Conservation (phyloP, 176 grass and related monocot genomes). For the Saccharum spontaneum region DNA sequence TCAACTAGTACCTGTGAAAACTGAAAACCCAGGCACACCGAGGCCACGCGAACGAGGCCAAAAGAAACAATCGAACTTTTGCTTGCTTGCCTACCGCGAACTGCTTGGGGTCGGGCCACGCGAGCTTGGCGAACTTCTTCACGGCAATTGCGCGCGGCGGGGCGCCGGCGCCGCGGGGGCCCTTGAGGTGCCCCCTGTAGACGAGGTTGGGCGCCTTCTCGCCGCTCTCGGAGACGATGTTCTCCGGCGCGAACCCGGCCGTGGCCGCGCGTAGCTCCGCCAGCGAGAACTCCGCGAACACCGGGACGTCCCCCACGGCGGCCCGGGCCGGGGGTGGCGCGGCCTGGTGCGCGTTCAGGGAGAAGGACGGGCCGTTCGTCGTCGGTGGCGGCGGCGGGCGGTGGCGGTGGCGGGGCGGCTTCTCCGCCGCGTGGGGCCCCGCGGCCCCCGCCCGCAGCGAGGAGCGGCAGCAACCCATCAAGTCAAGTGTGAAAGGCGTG, state of each 20-base stretch:
- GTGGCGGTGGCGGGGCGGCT: slow-evolving; percentile 28
- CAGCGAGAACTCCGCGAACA: slow-evolving; percentile 69
- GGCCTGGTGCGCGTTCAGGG: slow-evolving; percentile 29
- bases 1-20: not conserved
- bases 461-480: slow-evolving; percentile 87
- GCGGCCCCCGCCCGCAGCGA: slow-evolving; percentile 48
- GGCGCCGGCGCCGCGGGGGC: not conserved
- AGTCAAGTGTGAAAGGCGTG: slow-evolving; percentile 30
- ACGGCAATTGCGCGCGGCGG: slow-evolving; percentile 66
- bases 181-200: slow-evolving; percentile 64
- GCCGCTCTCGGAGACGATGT: slow-evolving; percentile 84
- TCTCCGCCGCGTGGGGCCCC: slow-evolving; percentile 53
- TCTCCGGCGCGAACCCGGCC: slow-evolving; percentile 52
- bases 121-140: slow-evolving; percentile 82
- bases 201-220: slow-evolving; percentile 77
- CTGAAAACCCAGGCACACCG: not conserved
- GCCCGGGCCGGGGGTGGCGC: not conserved
- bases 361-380: slow-evolving; percentile 39
- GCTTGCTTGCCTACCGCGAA: slow-evolving; percentile 54
- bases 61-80: not conserved
- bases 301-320: slow-evolving; percentile 33
- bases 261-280: slow-evolving; percentile 68
- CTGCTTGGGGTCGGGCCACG: slow-evolving; percentile 95
- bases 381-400: slow-evolving; percentile 22
- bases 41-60: not conserved